These are phyloP conservation scores for Leptosphaerulina australis DNA, from an alignment of 2,329 filamentous ascomycete genomes.

Conservation along the genomic window DNA sequence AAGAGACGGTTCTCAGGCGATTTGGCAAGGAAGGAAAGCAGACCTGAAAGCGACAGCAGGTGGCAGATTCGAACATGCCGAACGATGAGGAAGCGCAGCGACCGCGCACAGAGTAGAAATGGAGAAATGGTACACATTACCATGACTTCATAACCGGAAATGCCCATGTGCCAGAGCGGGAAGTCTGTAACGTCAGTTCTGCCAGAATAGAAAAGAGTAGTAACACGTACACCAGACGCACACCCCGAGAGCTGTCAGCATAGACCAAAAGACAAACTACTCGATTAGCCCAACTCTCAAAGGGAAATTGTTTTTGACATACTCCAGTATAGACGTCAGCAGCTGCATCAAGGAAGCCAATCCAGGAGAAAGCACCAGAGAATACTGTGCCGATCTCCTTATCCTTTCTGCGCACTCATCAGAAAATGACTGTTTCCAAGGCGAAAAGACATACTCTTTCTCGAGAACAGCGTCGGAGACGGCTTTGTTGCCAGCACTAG, in stretches of 20 bases:
- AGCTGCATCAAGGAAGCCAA: slow-evolving; percentile 75
- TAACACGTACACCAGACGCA: slow-evolving; percentile 84
- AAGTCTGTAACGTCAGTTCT: slow-evolving; percentile 67
- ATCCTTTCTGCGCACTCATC: slow-evolving; percentile 66
- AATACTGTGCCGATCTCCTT: slow-evolving; percentile 74
- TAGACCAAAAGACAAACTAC: slow-evolving; percentile 96
- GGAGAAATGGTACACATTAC: slow-evolving; percentile 86
- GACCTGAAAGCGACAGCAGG: slow-evolving; percentile 75
- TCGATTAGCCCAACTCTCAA: too few relatives aligned
- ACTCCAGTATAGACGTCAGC: slow-evolving; percentile 93
- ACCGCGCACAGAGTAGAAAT: slow-evolving; percentile 72
- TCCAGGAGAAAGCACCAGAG: slow-evolving; percentile 72
- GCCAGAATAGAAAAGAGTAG: not conserved
- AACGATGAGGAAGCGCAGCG: slow-evolving; percentile 70
- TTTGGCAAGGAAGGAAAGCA: slow-evolving; percentile 78
- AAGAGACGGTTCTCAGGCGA: slow-evolving; percentile 78
- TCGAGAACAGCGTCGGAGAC: slow-evolving; percentile 60
- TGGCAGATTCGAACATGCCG: slow-evolving; percentile 74
- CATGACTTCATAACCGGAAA: slow-evolving; percentile 91
- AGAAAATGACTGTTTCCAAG: slow-evolving; percentile 16
- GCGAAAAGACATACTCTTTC: slow-evolving; percentile 68
- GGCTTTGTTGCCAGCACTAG: slow-evolving; percentile 56
- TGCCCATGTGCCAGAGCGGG: slow-evolving; percentile 98
- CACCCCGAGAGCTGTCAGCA: slow-evolving; percentile 85
- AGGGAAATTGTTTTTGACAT: slow-evolving; percentile 47